Conservation (phyloP, 768 basidiomycete genomes). For the Lentinula sp. region DNA sequence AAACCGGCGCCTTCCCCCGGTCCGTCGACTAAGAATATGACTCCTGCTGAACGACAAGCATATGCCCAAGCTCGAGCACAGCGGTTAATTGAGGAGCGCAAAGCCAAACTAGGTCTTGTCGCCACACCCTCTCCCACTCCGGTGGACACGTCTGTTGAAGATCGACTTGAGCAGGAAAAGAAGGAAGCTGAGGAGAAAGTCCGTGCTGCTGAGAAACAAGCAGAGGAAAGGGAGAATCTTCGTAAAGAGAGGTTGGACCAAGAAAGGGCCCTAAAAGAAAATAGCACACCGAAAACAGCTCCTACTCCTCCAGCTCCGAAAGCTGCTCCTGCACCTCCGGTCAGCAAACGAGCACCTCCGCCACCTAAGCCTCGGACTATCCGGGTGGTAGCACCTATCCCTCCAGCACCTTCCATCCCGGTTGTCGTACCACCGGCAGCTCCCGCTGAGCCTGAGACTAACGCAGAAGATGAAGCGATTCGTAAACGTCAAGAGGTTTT, state of each 20-base stretch:
- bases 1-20: conserved; percentile 53
- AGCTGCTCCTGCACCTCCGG: conserved; percentile 31
- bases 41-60: conserved; percentile 75
- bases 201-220: conserved; percentile 69
- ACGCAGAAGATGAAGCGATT: conserved; percentile 73
- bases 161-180: conserved; percentile 80
- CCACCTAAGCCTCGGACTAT: conserved; percentile 19
- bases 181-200: conserved; percentile 88
- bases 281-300: conserved; percentile 24
- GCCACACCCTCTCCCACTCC: conserved; percentile 36
- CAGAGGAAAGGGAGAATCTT: conserved; percentile 70
- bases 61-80: conserved; percentile 77
- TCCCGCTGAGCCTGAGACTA: conserved; percentile 42
- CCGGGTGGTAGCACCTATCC: conserved; percentile 11
- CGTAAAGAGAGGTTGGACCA: conserved; percentile 70
- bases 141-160: conserved; percentile 79
- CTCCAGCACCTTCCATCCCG: conserved; percentile 14
- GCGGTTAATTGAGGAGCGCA: conserved; percentile 77
- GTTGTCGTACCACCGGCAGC: conserved; percentile 14
- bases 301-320: conserved; percentile 28
- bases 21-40: conserved; percentile 70
- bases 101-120: conserved; percentile 75
- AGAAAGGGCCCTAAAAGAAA: conserved; percentile 60
- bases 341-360: conserved; percentile 21
- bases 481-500: conserved; percentile 64